A percentile compares a stretch with the other conserved stretches of the same genome.
phyloP scores from a whole-genome alignment of 345 rosid species.

The Salix purpurea region DNA sequence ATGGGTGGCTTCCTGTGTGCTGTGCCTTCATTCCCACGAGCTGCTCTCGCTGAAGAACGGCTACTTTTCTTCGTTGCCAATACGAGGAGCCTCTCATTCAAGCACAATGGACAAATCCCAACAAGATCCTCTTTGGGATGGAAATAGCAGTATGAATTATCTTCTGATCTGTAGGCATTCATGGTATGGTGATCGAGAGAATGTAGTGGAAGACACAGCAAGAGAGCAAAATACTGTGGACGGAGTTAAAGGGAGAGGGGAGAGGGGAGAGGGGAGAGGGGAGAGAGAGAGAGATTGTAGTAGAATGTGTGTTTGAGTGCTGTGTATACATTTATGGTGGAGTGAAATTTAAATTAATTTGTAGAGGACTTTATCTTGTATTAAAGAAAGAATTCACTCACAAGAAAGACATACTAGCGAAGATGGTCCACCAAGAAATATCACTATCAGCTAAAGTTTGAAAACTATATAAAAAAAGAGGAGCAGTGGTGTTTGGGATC shows the following conservation, averaged over 20 bases:
- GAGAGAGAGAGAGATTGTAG: neutral
- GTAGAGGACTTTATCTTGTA: neutral
- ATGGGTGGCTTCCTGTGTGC: conserved; percentile 33
- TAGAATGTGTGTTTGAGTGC: neutral
- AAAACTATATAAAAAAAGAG: too few species aligned
- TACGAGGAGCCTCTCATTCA: conserved; percentile 78
- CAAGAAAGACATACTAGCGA: neutral
- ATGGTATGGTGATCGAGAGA: conserved; percentile 17
- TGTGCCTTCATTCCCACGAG: conserved; percentile 2
- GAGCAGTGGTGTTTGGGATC: too few species aligned
- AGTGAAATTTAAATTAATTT: neutral
- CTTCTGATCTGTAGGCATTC: conserved; percentile 52
- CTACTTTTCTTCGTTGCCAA: conserved; percentile 63
- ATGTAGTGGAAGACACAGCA: neutral
- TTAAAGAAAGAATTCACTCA: neutral
- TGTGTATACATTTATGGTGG: neutral
- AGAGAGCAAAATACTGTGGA: neutral
- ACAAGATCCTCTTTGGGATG: conserved; percentile 60
- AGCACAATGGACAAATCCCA: conserved; percentile 79
- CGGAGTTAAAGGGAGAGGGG: neutral
- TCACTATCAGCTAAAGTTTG: neutral
- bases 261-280: neutral
- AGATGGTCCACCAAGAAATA: conserved; percentile 9
- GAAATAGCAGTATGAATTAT: conserved; percentile 59
- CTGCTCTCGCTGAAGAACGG: conserved; percentile 25